A percentile compares a stretch with the other conserved stretches of the same genome.
Conservation (phyloP, 495 filamentous ascomycete genomes). For the Daldinia caldariorum region DNA sequence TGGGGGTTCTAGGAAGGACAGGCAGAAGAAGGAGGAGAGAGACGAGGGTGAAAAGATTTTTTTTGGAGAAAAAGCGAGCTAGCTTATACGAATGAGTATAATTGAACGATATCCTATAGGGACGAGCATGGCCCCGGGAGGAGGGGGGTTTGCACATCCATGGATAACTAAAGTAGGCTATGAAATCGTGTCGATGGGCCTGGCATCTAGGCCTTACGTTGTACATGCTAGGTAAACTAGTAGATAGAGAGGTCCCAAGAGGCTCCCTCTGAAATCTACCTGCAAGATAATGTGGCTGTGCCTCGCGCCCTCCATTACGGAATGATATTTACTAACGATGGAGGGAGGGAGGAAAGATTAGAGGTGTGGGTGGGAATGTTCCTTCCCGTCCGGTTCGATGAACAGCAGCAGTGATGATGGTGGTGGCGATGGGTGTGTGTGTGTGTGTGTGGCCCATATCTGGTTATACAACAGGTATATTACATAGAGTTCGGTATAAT, state of each 20-base stretch:
- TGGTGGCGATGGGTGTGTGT: slow-evolving; percentile 16
- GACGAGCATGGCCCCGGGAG: background rate
- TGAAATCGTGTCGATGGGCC: background rate
- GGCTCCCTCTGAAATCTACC: slow-evolving; percentile 4
- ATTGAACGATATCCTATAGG: background rate
- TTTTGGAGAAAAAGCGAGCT: too few species aligned
- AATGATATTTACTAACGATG: slow-evolving; percentile 34
- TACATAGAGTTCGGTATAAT: slow-evolving; percentile 19
- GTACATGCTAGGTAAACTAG: too few species aligned
- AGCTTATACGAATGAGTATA: background rate
- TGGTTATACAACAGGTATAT: background rate
- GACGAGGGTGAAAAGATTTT: background rate
- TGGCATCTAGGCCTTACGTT: background rate
- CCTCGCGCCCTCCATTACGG: slow-evolving; percentile 33
- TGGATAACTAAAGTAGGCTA: slow-evolving; percentile 6
- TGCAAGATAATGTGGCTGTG: slow-evolving; percentile 31
- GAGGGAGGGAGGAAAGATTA: slow-evolving; percentile 25
- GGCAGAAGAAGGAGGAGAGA: background rate
- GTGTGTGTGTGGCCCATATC: slow-evolving; percentile 4
- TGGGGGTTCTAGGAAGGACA: slow-evolving; percentile 23
- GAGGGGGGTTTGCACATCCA: background rate
- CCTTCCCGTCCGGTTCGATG: slow-evolving; percentile 39
- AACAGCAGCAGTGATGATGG: background rate
- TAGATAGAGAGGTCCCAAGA: too few species aligned
- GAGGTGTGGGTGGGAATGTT: slow-evolving; percentile 26